These are phyloP conservation scores for Umbelopsis vinacea DNA, from an alignment of 192 early-diverging fungal species.

Conservation along the genomic window DNA sequence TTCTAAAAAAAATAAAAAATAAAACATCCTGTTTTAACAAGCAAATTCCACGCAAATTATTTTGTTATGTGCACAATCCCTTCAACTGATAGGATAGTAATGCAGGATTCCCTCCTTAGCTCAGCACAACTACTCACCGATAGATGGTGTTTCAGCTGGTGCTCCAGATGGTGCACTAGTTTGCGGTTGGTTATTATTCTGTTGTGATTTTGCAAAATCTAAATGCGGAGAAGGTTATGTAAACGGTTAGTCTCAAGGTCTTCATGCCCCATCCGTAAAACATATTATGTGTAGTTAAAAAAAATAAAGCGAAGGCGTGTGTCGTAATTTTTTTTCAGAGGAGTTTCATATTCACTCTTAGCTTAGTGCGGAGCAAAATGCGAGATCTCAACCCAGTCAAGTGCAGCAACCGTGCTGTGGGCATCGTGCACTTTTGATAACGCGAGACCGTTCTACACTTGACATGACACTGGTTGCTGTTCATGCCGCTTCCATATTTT, in stretches of 20 bases:
- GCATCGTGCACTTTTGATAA: not conserved
- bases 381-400: not conserved
- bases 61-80: too few species aligned
- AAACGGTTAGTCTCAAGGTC: not conserved
- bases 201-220: constrained; percentile 20
- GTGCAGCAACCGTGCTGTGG: not conserved
- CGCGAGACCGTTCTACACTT: not conserved
- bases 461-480: not conserved
- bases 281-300: too few species aligned
- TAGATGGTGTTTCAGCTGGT: not conserved
- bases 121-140: not conserved
- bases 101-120: too few species aligned
- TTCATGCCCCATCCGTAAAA: not conserved
- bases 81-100: too few species aligned
- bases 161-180: not conserved
- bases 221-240: not conserved
- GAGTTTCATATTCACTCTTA: too few species aligned
- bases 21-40: not conserved
- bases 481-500: not conserved
- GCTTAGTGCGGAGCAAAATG: not conserved
- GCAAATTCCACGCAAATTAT: not conserved
- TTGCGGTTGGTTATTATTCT: not conserved
- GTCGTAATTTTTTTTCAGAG: too few species aligned
- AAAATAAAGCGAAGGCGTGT: too few species aligned
- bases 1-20: not conserved